These are phyloP conservation scores for Kodamaea fungicola DNA, from an alignment of 1,139 yeast species.

Conservation along the genomic window DNA sequence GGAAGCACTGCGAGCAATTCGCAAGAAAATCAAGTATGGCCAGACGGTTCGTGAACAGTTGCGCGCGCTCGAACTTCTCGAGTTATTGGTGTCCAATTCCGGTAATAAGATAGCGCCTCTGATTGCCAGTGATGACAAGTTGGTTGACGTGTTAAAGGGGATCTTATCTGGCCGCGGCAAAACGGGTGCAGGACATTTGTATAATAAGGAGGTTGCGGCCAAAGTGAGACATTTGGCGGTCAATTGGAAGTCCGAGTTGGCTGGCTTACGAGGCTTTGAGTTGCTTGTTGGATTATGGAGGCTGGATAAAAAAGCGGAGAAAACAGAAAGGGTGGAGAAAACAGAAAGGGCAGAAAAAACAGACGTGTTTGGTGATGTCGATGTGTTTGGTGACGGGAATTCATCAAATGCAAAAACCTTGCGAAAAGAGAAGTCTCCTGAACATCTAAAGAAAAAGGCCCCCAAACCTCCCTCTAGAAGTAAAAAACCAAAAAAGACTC, in stretches of 20 bases:
- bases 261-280: constrained; percentile 47
- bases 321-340: too few species aligned
- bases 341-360: too few species aligned
- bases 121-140: constrained; percentile 68
- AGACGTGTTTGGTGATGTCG: too few species aligned
- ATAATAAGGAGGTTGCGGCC: constrained; percentile 45
- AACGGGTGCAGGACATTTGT: constrained; percentile 37
- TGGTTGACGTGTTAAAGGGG: constrained; percentile 62
- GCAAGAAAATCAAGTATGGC: constrained; percentile 91
- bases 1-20: constrained; percentile 87
- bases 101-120: constrained; percentile 45
- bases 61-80: constrained; percentile 67
- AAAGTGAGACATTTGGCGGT: constrained; percentile 48
- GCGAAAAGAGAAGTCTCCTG: too few species aligned
- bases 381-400: too few species aligned
- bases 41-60: constrained; percentile 49
- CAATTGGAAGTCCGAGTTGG: constrained; percentile 62
- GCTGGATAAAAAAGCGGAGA: constrained; percentile 2
- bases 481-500: constrained; percentile 3
- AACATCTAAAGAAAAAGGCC: background rate
- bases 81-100: constrained; percentile 74
- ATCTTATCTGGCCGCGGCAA: constrained; percentile 37
- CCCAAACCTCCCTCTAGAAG: constrained; percentile 9
- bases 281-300: constrained; percentile 49
- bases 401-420: too few species aligned